These are phyloP conservation scores for Creolimax fragrantissima DNA, from an alignment of 78 protist genomes.

Conservation along the genomic window DNA sequence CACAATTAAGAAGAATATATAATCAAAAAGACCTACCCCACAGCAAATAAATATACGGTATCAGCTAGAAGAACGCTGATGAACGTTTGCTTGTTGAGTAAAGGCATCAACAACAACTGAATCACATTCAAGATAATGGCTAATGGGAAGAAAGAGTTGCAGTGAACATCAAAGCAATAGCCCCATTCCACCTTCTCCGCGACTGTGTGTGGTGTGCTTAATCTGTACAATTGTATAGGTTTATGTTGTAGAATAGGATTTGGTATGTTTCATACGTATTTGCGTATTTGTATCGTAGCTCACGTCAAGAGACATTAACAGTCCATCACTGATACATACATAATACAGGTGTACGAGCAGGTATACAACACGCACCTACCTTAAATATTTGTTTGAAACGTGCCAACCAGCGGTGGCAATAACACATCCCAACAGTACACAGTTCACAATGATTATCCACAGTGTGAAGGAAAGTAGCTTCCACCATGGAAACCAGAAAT, in stretches of 20 bases:
- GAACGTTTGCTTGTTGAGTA: background rate
- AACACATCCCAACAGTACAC: slow-evolving; percentile 46
- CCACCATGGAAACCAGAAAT: slow-evolving; percentile 16
- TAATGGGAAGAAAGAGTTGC: slow-evolving; percentile 84
- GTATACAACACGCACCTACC: too few relatives aligned
- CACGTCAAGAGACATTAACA: too few relatives aligned
- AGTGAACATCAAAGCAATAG: slow-evolving; percentile 91
- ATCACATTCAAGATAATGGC: slow-evolving; percentile 57
- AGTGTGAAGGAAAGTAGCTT: slow-evolving; percentile 47
- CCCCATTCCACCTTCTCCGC: slow-evolving; percentile 80
- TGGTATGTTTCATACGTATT: background rate
- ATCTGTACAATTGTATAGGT: background rate
- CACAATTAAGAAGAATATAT: too few relatives aligned
- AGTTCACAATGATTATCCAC: slow-evolving; percentile 63
- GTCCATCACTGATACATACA: too few relatives aligned
- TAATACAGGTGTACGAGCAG: too few relatives aligned
- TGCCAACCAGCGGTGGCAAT: slow-evolving; percentile 57
- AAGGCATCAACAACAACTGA: slow-evolving; percentile 46
- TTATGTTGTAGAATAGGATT: background rate
- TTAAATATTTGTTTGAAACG: background rate
- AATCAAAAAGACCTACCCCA: slow-evolving; percentile 26
- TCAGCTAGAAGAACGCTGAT: slow-evolving; percentile 54
- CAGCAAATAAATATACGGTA: slow-evolving; percentile 56
- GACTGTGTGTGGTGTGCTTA: slow-evolving; percentile 46
- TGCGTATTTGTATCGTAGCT: too few relatives aligned